phyloP scores from a whole-genome alignment of 2,329 filamentous ascomycete species.

The Sclerotinia glacialis region DNA sequence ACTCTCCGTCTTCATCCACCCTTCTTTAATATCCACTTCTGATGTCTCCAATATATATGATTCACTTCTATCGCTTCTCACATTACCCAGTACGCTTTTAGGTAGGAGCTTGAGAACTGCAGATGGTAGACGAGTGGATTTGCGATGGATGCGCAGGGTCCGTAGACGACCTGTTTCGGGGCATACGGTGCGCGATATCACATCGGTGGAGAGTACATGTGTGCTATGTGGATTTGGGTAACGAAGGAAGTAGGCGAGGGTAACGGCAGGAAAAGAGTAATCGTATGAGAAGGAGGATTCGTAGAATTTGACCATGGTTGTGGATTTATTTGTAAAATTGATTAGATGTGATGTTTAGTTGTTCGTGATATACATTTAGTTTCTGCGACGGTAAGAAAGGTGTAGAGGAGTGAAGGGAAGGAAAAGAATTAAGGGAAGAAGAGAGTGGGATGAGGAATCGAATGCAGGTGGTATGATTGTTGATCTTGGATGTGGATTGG shows the following conservation, averaged over 20 bases:
- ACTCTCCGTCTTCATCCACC: conserved; percentile 80
- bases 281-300: conserved; percentile 67
- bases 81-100: conserved; percentile 50
- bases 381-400: conserved; percentile 13
- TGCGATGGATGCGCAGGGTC: conserved; percentile 77
- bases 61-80: conserved; percentile 62
- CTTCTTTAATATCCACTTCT: conserved; percentile 73
- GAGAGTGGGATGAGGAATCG: conserved; percentile 7
- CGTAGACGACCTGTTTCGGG: conserved; percentile 69
- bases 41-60: conserved; percentile 79
- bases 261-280: conserved; percentile 80
- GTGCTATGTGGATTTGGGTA: conserved; percentile 83
- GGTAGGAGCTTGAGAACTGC: conserved; percentile 75
- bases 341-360: conserved; percentile 10
- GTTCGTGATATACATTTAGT: conserved; percentile 4
- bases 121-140: conserved; percentile 73
- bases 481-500: conserved; percentile 3
- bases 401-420: neutral
- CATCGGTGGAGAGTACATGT: conserved; percentile 81
- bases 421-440: neutral
- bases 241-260: conserved; percentile 83
- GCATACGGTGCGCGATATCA: conserved; percentile 72
- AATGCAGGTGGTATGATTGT: conserved; percentile 20
- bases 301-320: conserved; percentile 41
- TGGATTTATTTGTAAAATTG: conserved; percentile 10